These are phyloP conservation scores for Aschersonia sp. DNA, from an alignment of 2,329 filamentous ascomycete species.

Conservation along the genomic window DNA sequence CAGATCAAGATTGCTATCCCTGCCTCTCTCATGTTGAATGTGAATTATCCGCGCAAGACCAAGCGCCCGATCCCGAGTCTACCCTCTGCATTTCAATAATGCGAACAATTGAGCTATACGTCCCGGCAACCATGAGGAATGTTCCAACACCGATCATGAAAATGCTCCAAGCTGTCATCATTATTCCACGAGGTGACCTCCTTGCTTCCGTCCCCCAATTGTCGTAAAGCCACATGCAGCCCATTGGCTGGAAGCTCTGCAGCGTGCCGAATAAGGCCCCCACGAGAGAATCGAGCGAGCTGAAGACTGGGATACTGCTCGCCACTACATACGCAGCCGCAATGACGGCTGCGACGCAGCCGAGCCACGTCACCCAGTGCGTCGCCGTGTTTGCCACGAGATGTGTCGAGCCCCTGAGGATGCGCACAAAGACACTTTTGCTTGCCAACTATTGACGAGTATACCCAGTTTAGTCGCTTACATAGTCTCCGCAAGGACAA, in stretches of 20 bases:
- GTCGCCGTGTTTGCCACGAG: conserved; percentile 10
- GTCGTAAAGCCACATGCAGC: conserved; percentile 12
- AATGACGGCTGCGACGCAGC: conserved; percentile 7
- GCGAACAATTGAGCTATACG: not conserved
- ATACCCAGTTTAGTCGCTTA: not conserved
- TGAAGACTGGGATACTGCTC: conserved; percentile 14
- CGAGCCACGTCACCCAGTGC: conserved; percentile 16
- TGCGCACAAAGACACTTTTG: conserved; percentile 16
- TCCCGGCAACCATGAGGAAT: not conserved
- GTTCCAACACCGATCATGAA: conserved; percentile 6
- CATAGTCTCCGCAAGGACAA: not conserved
- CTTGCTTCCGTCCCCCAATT: conserved; percentile 5
- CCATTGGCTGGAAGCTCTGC: conserved; percentile 11
- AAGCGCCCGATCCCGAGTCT: conserved; percentile 18
- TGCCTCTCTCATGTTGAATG: conserved; percentile 5
- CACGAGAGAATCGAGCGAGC: conserved; percentile 11
- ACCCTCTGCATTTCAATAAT: conserved; percentile 13
- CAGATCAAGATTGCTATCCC: too few species aligned
- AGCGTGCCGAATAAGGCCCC: conserved; percentile 12
- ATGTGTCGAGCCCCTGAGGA: conserved; percentile 14
- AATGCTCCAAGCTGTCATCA: conserved; percentile 6
- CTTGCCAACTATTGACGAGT: not conserved
- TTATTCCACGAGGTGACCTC: not conserved
- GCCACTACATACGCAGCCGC: conserved; percentile 10
- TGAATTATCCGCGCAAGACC: conserved; percentile 26